phyloP scores from a whole-genome alignment of 345 rosid genomes.

The Melaleuca alternifolia region DNA sequence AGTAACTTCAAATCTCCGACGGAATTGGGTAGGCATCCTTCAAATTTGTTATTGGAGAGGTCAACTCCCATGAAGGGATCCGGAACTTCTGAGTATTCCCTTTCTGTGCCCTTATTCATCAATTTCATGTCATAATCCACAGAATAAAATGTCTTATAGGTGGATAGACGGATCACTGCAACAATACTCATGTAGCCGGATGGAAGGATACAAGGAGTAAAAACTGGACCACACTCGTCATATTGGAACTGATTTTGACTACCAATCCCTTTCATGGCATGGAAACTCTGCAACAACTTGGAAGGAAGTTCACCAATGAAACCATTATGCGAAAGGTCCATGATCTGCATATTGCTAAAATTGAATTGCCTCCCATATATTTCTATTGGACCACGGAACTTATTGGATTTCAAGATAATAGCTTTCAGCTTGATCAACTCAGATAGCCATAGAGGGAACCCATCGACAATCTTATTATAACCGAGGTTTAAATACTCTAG shows the following conservation, averaged over 20 bases:
- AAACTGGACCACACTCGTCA: too few species aligned
- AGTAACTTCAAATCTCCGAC: background rate
- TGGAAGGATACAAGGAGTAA: too few species aligned
- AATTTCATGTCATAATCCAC: background rate
- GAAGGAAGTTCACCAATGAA: background rate
- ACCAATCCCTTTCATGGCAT: background rate
- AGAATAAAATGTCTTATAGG: fast-evolving
- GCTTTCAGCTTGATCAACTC: background rate
- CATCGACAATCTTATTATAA: background rate
- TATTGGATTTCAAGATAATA: background rate
- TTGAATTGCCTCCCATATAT: background rate
- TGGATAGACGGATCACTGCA: fast-evolving
- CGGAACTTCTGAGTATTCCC: too few species aligned
- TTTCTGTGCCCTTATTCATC: background rate
- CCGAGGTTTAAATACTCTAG: background rate
- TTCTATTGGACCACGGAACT: background rate
- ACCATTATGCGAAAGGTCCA: background rate
- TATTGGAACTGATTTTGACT: background rate
- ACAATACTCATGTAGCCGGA: fast-evolving
- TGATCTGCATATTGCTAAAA: background rate
- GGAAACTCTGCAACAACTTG: background rate
- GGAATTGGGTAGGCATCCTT: background rate
- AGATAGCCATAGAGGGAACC: background rate
- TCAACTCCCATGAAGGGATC: too few species aligned
- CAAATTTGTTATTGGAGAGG: background rate